Base-by-base conservation (phyloP, 192 early-diverging fungal species). In the Backusella westeae region DNA sequence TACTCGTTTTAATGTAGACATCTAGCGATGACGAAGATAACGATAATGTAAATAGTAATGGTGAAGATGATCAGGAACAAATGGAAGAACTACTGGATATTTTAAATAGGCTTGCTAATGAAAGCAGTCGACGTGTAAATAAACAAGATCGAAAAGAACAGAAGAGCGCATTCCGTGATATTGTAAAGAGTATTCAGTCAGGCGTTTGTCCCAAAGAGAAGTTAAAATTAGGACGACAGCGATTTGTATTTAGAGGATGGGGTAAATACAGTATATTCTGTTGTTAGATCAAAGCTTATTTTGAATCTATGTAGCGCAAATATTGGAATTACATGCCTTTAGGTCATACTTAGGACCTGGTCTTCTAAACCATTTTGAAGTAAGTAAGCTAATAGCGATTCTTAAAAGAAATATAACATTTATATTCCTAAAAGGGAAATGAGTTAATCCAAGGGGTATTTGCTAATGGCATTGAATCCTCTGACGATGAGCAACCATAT, bases 131-230 rank as follows among this genome's bases (percentile, higher is more conserved):
- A 34, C 34, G 39, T 12, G n/a, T 39, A 35, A 69, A 69, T 35
- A 69, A 69, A n/a, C 68, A 69, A 12, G 36, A 69, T 39, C 34
- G 68, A 39, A 69, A 69, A 39, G 68, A 69, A n/a, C 68, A 69
- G 21, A 35, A 39, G 10, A 69, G 39, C 10, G 68, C 39, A 26
- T 69, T 69, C 68, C 68, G 68, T 69, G n/a, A 39, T 23, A 39
- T 69, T 39, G 35, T 69, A 9, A 35, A 69, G 34, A 69, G 35
- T 69, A 39, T 39, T 15, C n/a, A 69, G 21, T 39, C 34, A 39
- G 68, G 68, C 15, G n/a, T 41, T 39, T 12, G 21, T 23, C 68
- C 68, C n/a, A 39, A 69, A 21, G 39, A 69, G 8, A 69, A 69
- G n/a, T 23, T 36, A n/a, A 69, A 69, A n/a, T 26, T 69, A 23